Evolutionary conservation across 371 early-diverging fungal species (phyloP).

Genomic region (Mortierella sp.): DNA sequence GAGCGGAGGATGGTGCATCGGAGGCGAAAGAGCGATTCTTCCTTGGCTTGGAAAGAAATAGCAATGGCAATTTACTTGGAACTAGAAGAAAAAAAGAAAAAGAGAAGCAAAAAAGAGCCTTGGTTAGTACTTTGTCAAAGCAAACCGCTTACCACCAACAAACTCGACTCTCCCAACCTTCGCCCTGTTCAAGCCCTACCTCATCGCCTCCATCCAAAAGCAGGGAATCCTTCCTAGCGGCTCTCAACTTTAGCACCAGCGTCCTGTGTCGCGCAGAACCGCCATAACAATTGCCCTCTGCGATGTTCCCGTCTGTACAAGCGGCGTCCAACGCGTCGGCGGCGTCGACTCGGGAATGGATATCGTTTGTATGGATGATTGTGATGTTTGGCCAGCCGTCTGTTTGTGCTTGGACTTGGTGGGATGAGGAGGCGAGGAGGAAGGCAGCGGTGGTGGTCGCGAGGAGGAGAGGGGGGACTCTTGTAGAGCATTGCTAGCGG

Average conservation of each 20-base stretch:
- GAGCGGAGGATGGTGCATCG: too few relatives aligned
- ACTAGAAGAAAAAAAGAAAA: too few relatives aligned
- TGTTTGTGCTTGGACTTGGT: slow-evolving; percentile 11
- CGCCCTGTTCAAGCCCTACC: slow-evolving; percentile 62
- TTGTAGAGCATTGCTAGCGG: background rate
- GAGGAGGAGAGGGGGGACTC: too few relatives aligned
- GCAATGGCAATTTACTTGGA: too few relatives aligned
- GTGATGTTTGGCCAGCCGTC: slow-evolving; percentile 46
- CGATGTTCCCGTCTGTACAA: slow-evolving; percentile 61
- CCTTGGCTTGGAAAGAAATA: slow-evolving; percentile 1
- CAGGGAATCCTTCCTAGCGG: slow-evolving; percentile 58
- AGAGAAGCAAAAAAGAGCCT: too few relatives aligned
- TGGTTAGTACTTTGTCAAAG: background rate
- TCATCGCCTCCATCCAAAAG: slow-evolving; percentile 82
- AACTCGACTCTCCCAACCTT: background rate
- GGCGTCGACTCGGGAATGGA: slow-evolving; percentile 67
- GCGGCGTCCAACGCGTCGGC: slow-evolving; percentile 65
- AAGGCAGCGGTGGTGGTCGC: too few relatives aligned
- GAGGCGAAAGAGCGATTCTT: background rate
- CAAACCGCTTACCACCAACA: background rate
- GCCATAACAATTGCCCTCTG: slow-evolving; percentile 63
- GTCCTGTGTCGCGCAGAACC: slow-evolving; percentile 72
- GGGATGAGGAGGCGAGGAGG: slow-evolving; percentile 1
- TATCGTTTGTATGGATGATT: slow-evolving; percentile 75
- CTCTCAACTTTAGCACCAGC: slow-evolving; percentile 61